Evolutionary conservation across 139 green algal species (phyloP).

Genomic region (Nannochloris sp.): DNA sequence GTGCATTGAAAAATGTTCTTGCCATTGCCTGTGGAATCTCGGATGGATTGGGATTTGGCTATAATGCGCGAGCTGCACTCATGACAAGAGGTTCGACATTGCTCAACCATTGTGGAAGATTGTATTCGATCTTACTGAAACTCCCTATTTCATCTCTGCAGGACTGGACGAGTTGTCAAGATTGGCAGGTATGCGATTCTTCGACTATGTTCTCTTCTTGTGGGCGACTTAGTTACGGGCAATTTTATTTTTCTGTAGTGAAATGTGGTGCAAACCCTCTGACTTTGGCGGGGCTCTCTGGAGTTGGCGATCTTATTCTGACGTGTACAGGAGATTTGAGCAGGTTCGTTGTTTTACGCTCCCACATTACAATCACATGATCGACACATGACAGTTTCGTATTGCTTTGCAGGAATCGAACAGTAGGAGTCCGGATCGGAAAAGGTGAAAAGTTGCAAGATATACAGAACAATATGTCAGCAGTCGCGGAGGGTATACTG

Average conservation of each 20-base stretch:
- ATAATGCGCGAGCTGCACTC: slow-evolving; percentile 37
- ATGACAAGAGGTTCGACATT: slow-evolving; percentile 24
- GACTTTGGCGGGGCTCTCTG: slow-evolving; percentile 67
- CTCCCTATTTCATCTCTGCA: neutral
- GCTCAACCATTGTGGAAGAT: neutral
- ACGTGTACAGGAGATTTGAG: slow-evolving; percentile 61
- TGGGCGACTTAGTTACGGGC: neutral
- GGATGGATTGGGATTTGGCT: slow-evolving; percentile 50
- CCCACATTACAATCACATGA: neutral
- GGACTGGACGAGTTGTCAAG: slow-evolving; percentile 64
- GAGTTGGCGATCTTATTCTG: slow-evolving; percentile 79
- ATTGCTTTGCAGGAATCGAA: slow-evolving; percentile 42
- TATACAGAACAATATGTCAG: slow-evolving; percentile 45
- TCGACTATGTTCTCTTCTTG: neutral
- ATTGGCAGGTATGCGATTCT: slow-evolving; percentile 25
- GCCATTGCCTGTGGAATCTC: slow-evolving; percentile 56
- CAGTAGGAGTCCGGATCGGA: slow-evolving; percentile 45
- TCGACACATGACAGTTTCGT: slow-evolving; percentile 8
- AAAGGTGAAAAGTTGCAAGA: slow-evolving; percentile 47
- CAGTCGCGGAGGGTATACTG: slow-evolving; percentile 75
- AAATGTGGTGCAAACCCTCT: slow-evolving; percentile 63
- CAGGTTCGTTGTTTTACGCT: neutral
- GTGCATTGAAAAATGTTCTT: slow-evolving; percentile 60
- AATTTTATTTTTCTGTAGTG: slow-evolving; percentile 27
- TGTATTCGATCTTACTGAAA: too few species aligned